Percentiles rank a stretch among this genome's conserved stretches.
These are phyloP conservation scores for Rubroshorea leprosula DNA, from an alignment of 345 rosid species.

Conservation along the genomic window DNA sequence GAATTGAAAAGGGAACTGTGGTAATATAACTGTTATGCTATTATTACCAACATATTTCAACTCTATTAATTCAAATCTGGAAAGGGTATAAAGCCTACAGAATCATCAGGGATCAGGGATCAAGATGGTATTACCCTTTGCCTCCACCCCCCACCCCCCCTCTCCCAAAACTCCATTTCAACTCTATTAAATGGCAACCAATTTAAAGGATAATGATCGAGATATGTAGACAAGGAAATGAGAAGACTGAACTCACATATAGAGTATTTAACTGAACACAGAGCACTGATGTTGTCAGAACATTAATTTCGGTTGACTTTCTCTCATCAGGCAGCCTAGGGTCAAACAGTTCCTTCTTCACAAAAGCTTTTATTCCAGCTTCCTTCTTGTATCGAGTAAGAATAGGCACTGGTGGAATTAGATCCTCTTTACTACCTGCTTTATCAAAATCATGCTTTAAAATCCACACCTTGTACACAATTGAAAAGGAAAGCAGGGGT, in stretches of 20 bases:
- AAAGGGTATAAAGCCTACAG: too few relatives aligned
- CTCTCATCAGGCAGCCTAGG: slow-evolving; percentile 65
- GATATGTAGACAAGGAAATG: slow-evolving; percentile 14
- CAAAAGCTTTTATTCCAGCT: slow-evolving; percentile 87
- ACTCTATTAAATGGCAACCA: too few relatives aligned
- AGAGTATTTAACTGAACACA: slow-evolving; percentile 93
- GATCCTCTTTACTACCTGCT: slow-evolving; percentile 86
- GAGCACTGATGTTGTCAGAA: slow-evolving; percentile 55
- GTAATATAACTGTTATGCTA: too few relatives aligned
- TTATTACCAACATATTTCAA: too few relatives aligned
- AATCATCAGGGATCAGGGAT: too few relatives aligned
- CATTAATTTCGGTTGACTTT: slow-evolving; percentile 55
- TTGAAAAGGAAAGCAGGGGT: slow-evolving; percentile 4
- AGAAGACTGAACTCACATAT: slow-evolving; percentile 52
- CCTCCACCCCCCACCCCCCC: too few relatives aligned
- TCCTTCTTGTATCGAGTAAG: slow-evolving; percentile 87
- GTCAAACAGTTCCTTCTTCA: slow-evolving; percentile 90
- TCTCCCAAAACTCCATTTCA: too few relatives aligned
- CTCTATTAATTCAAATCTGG: too few relatives aligned
- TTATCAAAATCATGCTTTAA: slow-evolving; percentile 19
- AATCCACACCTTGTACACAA: slow-evolving; percentile 7
- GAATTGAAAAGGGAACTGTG: too few relatives aligned
- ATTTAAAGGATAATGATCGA: too few relatives aligned
- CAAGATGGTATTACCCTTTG: too few relatives aligned
- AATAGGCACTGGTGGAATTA: slow-evolving; percentile 89